Evolutionary conservation across 352 stramenopile genomes (phyloP).

Genomic region (Plasmopara muralis): DNA sequence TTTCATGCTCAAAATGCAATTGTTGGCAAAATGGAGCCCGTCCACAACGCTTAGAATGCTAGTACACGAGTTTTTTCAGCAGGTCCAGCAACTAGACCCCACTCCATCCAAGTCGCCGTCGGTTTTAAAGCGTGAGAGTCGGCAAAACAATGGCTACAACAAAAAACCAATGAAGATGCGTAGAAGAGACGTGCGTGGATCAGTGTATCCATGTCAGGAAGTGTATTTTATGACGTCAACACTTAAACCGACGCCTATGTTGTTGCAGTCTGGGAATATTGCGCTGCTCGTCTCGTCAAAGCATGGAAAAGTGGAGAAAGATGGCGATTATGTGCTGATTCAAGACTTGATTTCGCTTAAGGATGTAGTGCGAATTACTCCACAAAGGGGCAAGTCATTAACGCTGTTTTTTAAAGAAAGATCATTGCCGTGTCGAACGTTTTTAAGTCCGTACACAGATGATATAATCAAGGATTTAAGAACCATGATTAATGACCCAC

Average conservation of each 20-base stretch:
- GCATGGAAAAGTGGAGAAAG: constrained; percentile 7
- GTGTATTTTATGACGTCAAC: constrained; percentile 49
- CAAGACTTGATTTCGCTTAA: constrained; percentile 55
- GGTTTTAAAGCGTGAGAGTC: constrained; percentile 1
- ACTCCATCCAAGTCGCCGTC: constrained; percentile 19
- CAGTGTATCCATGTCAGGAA: constrained; percentile 66
- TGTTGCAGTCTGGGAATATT: constrained; percentile 63
- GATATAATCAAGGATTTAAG: constrained; percentile 58
- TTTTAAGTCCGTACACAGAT: constrained; percentile 65
- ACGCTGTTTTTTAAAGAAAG: constrained; percentile 77
- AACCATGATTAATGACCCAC: constrained; percentile 45
- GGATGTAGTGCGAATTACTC: constrained; percentile 69
- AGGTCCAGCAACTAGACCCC: constrained; percentile 52
- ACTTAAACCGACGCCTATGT: constrained; percentile 51
- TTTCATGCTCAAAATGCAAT: constrained; percentile 39
- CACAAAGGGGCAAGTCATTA: constrained; percentile 65
- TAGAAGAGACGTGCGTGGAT: constrained; percentile 58
- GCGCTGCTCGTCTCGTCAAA: constrained; percentile 39
- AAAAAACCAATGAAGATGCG: constrained; percentile 53
- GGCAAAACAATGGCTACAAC: constrained; percentile 2
- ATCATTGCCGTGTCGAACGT: constrained; percentile 51
- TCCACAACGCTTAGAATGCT: constrained; percentile 72
- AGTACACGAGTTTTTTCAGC: constrained; percentile 53
- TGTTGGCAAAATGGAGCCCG: constrained; percentile 64
- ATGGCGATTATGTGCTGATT: constrained; percentile 53